Evolutionary conservation across 73 alveolate genomes (phyloP), one percentile per base, ranked within the genome.

Genomic region (Durusdinium trenchii): DNA sequence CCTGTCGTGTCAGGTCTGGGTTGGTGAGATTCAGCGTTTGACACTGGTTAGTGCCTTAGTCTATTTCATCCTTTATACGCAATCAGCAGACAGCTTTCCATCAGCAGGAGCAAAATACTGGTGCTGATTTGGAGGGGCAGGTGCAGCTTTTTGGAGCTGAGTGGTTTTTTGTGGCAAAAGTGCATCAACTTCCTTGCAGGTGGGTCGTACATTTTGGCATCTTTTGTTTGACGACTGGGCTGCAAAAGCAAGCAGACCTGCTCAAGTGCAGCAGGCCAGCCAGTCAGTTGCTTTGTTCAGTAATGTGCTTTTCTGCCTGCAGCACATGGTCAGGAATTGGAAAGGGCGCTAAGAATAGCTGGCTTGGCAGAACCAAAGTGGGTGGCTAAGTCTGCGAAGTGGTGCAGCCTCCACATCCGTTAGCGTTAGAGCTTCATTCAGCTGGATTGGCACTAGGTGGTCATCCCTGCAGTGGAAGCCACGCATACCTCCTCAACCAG

Each of bases 361-460:
- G 95, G 82, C 26, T n/a, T 86, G 45, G 82, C 79, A 35, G 95
- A 86, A 81, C 95, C 95, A 61, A 26, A 51, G 73, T 36, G 94
- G 57, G 54, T 10, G 18, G 9, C 64, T 54, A 9, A 54, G 64
- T 9, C 64, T 54, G 28, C 9, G 28, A 20, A 54, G 64, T 20
- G 20, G 20, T 12, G 64, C 64, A 54, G 9, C 64, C 81, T 18
- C 42, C 28, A 54, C 20, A 20, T n/a, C 20, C 32, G 81, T 32
- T 26, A 32, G 45, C 43, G 16, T 14, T 14, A 3, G 3, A 0
- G 32, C 18, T 0, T 10, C 16, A 32, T 26, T 23, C 9, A 64
- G 38, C n/a, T 6, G 42, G 28, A 38, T 28, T 64, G 42, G 35
- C 47, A 45, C 42, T 46, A 86, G 95, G 95, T 86, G 95, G 95